Evolutionary conservation across 768 basidiomycete genomes (phyloP).

Genomic region (Chlorophyllum brunneum): DNA sequence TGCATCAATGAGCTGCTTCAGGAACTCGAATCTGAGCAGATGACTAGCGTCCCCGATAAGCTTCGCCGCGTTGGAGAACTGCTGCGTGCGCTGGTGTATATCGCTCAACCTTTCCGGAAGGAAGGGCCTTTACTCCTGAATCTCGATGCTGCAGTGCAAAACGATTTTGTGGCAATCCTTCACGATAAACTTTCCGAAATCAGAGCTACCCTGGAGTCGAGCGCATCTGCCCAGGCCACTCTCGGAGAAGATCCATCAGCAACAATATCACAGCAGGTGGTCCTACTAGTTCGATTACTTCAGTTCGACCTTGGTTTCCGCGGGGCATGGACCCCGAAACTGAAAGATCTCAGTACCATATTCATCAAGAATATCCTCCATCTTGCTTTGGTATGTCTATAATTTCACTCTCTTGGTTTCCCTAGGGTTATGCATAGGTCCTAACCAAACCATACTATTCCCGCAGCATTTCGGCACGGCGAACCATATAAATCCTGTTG

Average conservation of each 20-base stretch:
- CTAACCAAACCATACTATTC: neutral
- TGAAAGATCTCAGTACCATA: constrained; percentile 41
- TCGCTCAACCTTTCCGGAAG: constrained; percentile 62
- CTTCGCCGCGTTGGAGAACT: constrained; percentile 61
- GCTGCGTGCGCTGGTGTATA: constrained; percentile 62
- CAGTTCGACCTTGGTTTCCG: constrained; percentile 72
- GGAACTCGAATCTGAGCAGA: constrained; percentile 23
- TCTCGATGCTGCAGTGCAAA: constrained; percentile 55
- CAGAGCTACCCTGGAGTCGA: constrained; percentile 27
- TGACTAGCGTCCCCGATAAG: constrained; percentile 31
- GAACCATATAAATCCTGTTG: constrained; percentile 47
- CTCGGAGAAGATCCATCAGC: constrained; percentile 16
- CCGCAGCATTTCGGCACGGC: constrained; percentile 54
- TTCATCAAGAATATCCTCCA: constrained; percentile 43
- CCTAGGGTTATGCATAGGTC: neutral
- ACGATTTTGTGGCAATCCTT: constrained; percentile 50
- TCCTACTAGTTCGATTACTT: constrained; percentile 61
- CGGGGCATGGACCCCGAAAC: constrained; percentile 47
- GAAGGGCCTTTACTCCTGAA: constrained; percentile 36
- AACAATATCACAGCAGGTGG: constrained; percentile 24
- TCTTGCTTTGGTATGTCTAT: constrained; percentile 45
- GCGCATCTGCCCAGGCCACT: constrained; percentile 23
- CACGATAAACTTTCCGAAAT: constrained; percentile 35
- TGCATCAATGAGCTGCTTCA: constrained; percentile 56
- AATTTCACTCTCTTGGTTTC: constrained; percentile 3